Conservation (phyloP, 139 green algal species). For the Chlorella sp. region DNA sequence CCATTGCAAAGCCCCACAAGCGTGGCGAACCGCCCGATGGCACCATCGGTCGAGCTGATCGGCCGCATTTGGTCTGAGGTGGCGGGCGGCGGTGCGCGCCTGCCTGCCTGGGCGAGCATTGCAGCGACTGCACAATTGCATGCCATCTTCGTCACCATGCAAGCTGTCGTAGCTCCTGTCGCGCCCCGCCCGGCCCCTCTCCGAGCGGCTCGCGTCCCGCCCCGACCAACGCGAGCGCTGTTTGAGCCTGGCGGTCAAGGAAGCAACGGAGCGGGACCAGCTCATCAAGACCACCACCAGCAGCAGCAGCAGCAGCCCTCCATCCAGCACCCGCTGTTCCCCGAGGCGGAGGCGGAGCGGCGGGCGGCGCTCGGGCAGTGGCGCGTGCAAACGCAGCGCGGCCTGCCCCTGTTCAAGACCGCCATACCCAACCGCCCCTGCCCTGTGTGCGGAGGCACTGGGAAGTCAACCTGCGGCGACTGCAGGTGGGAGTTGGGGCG, state of each 20-base stretch:
- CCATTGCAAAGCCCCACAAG: no score
- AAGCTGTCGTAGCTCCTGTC: no score
- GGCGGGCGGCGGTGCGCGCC: no score
- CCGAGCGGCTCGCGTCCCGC: no score
- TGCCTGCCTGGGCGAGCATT: no score
- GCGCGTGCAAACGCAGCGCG: slow-evolving; percentile 35
- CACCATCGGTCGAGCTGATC: no score
- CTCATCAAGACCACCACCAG: slow-evolving; percentile 5
- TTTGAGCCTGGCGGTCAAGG: background rate
- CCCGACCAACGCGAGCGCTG: background rate
- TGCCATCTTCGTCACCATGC: no score
- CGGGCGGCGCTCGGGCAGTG: slow-evolving; percentile 11
- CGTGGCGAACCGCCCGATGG: no score
- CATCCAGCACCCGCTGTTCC: slow-evolving; percentile 32
- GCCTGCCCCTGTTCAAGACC: background rate
- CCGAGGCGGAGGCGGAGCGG: background rate
- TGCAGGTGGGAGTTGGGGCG: slow-evolving; percentile 32
- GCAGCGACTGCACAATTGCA: no score
- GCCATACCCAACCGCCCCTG: slow-evolving; percentile 23
- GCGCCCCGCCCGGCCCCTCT: no score
- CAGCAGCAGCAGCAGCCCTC: slow-evolving; percentile 1
- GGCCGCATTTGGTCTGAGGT: no score
- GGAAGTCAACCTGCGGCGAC: slow-evolving; percentile 40
- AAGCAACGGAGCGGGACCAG: background rate
- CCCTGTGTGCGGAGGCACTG: slow-evolving; percentile 34